These are phyloP conservation scores for Agroathelia rolfsii DNA, from an alignment of 1,284 basidiomycete species.

Conservation along the genomic window DNA sequence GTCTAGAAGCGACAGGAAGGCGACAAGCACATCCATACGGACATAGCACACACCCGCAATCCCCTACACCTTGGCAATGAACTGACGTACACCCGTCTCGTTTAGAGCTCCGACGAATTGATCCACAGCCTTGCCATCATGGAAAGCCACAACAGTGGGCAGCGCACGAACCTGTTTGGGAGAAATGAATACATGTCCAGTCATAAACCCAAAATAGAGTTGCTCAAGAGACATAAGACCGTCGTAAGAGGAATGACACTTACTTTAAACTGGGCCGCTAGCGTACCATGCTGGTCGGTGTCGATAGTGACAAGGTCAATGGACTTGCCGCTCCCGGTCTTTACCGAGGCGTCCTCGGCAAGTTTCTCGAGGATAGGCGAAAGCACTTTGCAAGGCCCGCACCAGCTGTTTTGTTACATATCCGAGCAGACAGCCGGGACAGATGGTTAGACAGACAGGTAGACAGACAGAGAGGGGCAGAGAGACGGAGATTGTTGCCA, in stretches of 20 bases:
- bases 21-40: too few species aligned
- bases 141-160: constrained; percentile 67
- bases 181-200: constrained; percentile 1
- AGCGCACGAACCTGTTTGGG: constrained; percentile 44
- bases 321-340: constrained; percentile 42
- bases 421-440: too few species aligned
- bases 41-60: too few species aligned
- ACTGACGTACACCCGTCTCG: constrained; percentile 36
- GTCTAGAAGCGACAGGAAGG: constrained; percentile 1
- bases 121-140: constrained; percentile 40
- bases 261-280: constrained; percentile 43
- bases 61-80: constrained; percentile 35
- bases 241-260: constrained; percentile 16
- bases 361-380: constrained; percentile 55
- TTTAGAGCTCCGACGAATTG: constrained; percentile 55
- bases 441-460: too few species aligned
- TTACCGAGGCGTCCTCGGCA: constrained; percentile 30
- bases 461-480: too few species aligned
- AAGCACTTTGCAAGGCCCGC: constrained; percentile 57
- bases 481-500: too few species aligned
- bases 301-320: constrained; percentile 65
- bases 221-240: too few species aligned
- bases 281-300: constrained; percentile 41
- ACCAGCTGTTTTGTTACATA: too few species aligned
- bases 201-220: constrained; percentile 3